These are phyloP conservation scores for Rhynchospora tenuis DNA, from an alignment of 176 grass and related monocot genomes.

Conservation along the genomic window DNA sequence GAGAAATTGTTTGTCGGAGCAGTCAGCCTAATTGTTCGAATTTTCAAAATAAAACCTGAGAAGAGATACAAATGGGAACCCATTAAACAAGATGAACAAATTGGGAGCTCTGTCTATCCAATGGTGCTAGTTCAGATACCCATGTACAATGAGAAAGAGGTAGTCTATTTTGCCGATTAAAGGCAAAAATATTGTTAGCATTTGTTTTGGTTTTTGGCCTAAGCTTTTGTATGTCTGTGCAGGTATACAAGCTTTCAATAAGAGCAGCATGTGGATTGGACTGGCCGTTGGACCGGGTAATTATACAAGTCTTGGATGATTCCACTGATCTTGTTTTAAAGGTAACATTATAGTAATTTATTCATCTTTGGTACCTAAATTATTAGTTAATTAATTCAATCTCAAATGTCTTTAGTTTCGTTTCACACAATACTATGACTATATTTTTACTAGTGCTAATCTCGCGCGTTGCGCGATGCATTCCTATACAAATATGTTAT, in stretches of 20 bases:
- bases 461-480: no score
- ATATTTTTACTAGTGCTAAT: no score
- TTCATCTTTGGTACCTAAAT: not conserved
- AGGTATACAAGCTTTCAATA: conserved; percentile 96
- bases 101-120: conserved; percentile 29
- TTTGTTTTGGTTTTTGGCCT: not conserved
- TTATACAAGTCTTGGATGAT: conserved; percentile 94
- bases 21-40: conserved; percentile 28
- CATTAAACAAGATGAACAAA: conserved; percentile 27
- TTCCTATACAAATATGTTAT: no score
- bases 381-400: no score
- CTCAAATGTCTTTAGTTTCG: no score
- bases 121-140: conserved; percentile 97
- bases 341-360: conserved; percentile 29
- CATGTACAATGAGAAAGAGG: conserved; percentile 98
- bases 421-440: no score
- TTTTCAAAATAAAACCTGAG: conserved; percentile 37
- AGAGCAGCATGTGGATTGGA: conserved; percentile 76
- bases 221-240: not conserved
- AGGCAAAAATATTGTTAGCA: not conserved
- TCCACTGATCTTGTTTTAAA: conserved; percentile 76
- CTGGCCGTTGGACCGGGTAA: conserved; percentile 60
- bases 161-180: not conserved
- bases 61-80: conserved; percentile 48
- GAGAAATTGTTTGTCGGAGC: conserved; percentile 64